Conservation (phyloP, 2,329 filamentous ascomycete species). For the Colletotrichum gigasporum region DNA sequence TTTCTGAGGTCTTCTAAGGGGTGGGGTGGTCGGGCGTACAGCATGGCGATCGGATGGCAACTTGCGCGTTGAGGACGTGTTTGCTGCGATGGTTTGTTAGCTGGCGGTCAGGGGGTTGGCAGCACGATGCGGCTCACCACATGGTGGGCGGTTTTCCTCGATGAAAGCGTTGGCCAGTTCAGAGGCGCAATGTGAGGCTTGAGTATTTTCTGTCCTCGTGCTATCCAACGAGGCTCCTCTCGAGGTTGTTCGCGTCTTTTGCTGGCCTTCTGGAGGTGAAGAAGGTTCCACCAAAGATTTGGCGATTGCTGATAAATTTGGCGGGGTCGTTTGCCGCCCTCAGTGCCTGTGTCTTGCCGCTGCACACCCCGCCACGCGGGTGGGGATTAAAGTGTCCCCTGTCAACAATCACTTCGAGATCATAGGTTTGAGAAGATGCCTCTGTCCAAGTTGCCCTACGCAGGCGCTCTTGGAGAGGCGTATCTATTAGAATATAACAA, state of each 20-base stretch:
- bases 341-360: conserved; percentile 9
- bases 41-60: conserved; percentile 93
- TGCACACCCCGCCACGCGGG: conserved; percentile 18
- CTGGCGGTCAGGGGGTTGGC: not conserved
- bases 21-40: conserved; percentile 66
- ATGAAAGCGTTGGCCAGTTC: no score
- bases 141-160: conserved; percentile 39
- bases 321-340: conserved; percentile 22
- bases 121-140: conserved; percentile 44
- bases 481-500: no score
- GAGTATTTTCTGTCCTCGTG: not conserved
- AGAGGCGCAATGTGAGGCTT: no score
- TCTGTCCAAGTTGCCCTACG: no score
- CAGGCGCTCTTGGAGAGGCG: no score
- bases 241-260: conserved; percentile 1
- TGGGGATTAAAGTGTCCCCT: not conserved
- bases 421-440: not conserved
- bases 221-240: not conserved
- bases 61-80: conserved; percentile 97
- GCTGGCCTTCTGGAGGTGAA: not conserved
- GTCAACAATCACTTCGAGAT: not conserved
- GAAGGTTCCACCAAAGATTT: conserved; percentile 23
- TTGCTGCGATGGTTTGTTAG: conserved; percentile 68
- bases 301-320: conserved; percentile 33
- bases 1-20: not conserved